Evolutionary conservation across 495 filamentous ascomycete genomes (phyloP), one percentile per base, ranked within the genome.

Genomic region (Daldinia grandis): DNA sequence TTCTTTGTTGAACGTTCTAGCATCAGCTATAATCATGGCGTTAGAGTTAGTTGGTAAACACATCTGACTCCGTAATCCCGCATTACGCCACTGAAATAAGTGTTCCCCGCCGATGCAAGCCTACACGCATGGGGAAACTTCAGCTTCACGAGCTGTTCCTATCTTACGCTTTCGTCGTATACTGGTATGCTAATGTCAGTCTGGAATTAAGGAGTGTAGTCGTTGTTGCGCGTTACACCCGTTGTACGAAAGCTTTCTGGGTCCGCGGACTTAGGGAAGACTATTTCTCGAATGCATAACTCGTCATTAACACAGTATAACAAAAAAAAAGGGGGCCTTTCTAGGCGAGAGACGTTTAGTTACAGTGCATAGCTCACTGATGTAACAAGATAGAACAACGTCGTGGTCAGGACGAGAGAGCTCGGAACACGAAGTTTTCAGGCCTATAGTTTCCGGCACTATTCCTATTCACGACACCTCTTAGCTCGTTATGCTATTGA

Each of bases 391-490:
- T 55, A 62, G 33, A 60, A 47, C 9, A 47, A 38, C 19, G 27
- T 55, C 24, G 64, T 64, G 54, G 58, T 47, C n/a, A 60, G 62
- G 15, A 59, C 35, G 42, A 47, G 28, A 33, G 33, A 10, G 15
- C 49, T 28, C 50, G 59, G 40, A 67, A 72, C 59, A 72, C 69
- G 69, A 72, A 53, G 17, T 56, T 49, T 58, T 71, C 59, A 42
- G 69, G 69, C 59, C 57, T 59, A 47, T 54, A 15, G 35, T 55
- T 25, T 56, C 53, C n/a, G 19, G 50, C 35, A 42, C 47, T 27
- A 21, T 57, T 62, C 19, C 24, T 42, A 50, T 37, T 49, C 50
- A 63, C 38, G 50, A 21, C 37, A 49, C 31, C 28, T 42, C 25
- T 38, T 27, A 33, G 15, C 30, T 28, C 67, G 19, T 56, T 19